These are phyloP conservation scores for Populus deltoides DNA, from an alignment of 345 rosid genomes.

Conservation along the genomic window DNA sequence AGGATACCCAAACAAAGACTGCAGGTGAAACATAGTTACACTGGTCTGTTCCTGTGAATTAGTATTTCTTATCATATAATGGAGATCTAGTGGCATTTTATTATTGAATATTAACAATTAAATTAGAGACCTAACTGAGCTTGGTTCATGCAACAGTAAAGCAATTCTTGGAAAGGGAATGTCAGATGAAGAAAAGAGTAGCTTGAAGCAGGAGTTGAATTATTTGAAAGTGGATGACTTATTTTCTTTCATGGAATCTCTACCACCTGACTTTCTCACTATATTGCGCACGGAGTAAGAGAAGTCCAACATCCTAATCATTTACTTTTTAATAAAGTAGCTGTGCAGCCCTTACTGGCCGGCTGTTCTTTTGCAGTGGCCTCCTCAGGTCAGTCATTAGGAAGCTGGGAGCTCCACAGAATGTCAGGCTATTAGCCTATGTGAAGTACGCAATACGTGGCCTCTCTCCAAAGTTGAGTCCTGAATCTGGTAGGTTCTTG, in stretches of 20 bases:
- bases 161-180: slow-evolving; percentile 64
- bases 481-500: slow-evolving; percentile 40
- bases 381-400: slow-evolving; percentile 57
- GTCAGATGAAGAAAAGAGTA: slow-evolving; percentile 59
- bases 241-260: slow-evolving; percentile 84
- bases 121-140: not conserved
- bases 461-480: slow-evolving; percentile 40
- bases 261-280: slow-evolving; percentile 69
- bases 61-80: not conserved
- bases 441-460: slow-evolving; percentile 65
- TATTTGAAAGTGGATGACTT: slow-evolving; percentile 70
- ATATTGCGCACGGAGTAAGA: slow-evolving; percentile 74
- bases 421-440: slow-evolving; percentile 57
- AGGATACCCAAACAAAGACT: not conserved
- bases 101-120: not conserved
- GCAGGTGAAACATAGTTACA: not conserved
- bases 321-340: not conserved
- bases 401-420: slow-evolving; percentile 65
- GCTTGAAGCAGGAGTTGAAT: slow-evolving; percentile 61
- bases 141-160: slow-evolving; percentile 50
- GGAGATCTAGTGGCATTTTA: not conserved
- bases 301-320: not conserved
- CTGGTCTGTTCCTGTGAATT: not conserved
- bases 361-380: slow-evolving; percentile 43
- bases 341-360: not conserved